Base-by-base conservation (phyloP, 2,329 filamentous ascomycete genomes). In the Penicillium sp. region DNA sequence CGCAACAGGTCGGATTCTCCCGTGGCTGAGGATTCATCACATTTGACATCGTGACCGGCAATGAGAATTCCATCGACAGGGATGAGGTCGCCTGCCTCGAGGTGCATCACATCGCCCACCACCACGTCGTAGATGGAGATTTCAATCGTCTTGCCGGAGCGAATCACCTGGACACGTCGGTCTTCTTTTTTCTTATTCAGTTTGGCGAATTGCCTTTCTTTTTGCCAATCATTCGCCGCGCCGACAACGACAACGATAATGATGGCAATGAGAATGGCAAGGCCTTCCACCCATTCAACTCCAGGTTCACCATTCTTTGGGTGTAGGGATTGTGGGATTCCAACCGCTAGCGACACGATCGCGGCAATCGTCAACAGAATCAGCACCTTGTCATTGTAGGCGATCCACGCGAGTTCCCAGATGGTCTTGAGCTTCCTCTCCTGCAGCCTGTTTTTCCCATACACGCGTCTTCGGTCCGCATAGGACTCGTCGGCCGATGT, bases 181-280 rank as follows among this genome's bases (percentile, higher is more conserved):
- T 89, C 83, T 43, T 89, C 83, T 66, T 90, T 90, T 62, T 88
- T 88, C 65, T 82, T 82, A 68, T 90, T 90, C 50, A 90, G 72
- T 65, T 88, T 88, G 35, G 87, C 84, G 59, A 90, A 90, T 60
- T 88, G 85, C 39, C 84, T 78, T 64, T 90, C 86, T 66, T 90
- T 90, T 60, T 90, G 86, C 78, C 83, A 90, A 62, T 90, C 87
- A 55, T 89, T 90, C 32, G 83, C 72, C n/a, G 86, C 86, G 51
- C 85, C 86, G 18, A 88, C 86, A 18, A 85, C 67, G 3, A 90
- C 84, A 40, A 90, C 87, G 53, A 90, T 83, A 12, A 84, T 64
- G 51, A 90, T 88, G 43, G 86, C 87, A 24, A 85, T 79, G 38
- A 89, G 83, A 54, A 90, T 89, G 6, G 87, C 86, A 9, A 90